These are phyloP conservation scores for Cornus controversa DNA, from an alignment of 148 eudicot species.

Conservation along the genomic window DNA sequence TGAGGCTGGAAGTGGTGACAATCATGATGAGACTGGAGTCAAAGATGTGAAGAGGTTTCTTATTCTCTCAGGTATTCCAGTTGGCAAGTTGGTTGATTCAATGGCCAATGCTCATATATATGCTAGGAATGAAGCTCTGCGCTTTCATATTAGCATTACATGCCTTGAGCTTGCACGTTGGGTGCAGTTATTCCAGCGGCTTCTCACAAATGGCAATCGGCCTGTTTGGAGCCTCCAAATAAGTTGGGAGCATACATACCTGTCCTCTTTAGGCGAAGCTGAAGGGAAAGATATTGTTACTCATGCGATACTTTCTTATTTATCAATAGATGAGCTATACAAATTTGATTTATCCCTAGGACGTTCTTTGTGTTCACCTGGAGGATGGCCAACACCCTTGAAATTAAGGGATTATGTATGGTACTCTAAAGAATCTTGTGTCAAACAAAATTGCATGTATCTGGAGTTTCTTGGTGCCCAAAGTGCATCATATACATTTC, in stretches of 20 bases:
- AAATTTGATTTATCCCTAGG: slow-evolving; percentile 24
- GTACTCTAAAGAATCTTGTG: slow-evolving; percentile 62
- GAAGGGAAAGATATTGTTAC: slow-evolving; percentile 57
- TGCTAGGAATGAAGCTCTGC: slow-evolving; percentile 61
- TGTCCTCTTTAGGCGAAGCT: slow-evolving; percentile 77
- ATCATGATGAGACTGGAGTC: slow-evolving; percentile 42
- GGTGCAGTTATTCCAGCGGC: slow-evolving; percentile 81
- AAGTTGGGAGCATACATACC: slow-evolving; percentile 95
- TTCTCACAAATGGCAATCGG: slow-evolving; percentile 69
- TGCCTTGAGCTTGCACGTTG: slow-evolving; percentile 89
- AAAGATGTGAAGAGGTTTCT: slow-evolving; percentile 73
- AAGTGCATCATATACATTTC: slow-evolving; percentile 35
- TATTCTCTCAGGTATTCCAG: slow-evolving; percentile 64
- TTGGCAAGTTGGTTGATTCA: slow-evolving; percentile 45
- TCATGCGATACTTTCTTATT: slow-evolving; percentile 43
- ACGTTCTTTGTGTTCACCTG: slow-evolving; percentile 56
- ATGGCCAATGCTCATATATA: slow-evolving; percentile 86
- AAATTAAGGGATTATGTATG: slow-evolving; percentile 55
- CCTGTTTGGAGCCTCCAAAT: slow-evolving; percentile 69
- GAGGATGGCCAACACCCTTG: slow-evolving; percentile 87
- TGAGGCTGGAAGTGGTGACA: slow-evolving; percentile 22
- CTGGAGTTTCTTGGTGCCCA: slow-evolving; percentile 64
- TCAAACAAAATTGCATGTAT: slow-evolving; percentile 68
- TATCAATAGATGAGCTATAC: slow-evolving; percentile 32
- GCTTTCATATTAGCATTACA: slow-evolving; percentile 48